Evolutionary conservation across 1,139 yeast species (phyloP).

Genomic region (Suhomyces panamericanus): DNA sequence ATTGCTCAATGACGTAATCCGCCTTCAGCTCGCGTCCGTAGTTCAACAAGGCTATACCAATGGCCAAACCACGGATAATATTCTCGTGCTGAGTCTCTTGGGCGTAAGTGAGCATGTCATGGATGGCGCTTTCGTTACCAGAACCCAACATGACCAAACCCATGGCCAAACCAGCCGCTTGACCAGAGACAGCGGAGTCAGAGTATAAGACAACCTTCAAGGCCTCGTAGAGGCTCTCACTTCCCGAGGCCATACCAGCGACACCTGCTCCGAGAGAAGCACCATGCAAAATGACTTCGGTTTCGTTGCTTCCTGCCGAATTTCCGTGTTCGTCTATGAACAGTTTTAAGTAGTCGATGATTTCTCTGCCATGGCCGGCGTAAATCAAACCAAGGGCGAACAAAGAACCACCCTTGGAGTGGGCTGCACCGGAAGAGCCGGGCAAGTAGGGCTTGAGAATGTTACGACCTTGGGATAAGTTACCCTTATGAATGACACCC

Average conservation of each 20-base stretch:
- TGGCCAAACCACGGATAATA: constrained; percentile 86
- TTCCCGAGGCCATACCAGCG: constrained; percentile 93
- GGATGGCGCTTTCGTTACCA: constrained; percentile 69
- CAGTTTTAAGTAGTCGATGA: constrained; percentile 73
- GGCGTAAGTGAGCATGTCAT: constrained; percentile 88
- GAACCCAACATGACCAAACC: constrained; percentile 96
- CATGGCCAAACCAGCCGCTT: constrained; percentile 96
- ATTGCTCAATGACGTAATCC: constrained; percentile 63
- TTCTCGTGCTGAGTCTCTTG: constrained; percentile 96
- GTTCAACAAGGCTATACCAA: constrained; percentile 84
- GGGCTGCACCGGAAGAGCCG: constrained; percentile 73
- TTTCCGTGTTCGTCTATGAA: constrained; percentile 70
- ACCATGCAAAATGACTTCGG: constrained; percentile 90
- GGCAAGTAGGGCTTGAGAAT: constrained; percentile 91
- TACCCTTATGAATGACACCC: constrained; percentile 96
- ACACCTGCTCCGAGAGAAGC: constrained; percentile 95
- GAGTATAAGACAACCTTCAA: constrained; percentile 82
- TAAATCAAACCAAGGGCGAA: constrained; percentile 91
- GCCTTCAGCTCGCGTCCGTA: constrained; percentile 87
- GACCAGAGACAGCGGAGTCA: constrained; percentile 93
- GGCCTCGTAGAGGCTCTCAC: constrained; percentile 74
- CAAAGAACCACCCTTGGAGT: constrained; percentile 94
- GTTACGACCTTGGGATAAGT: constrained; percentile 84
- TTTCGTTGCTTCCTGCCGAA: constrained; percentile 68
- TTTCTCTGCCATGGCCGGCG: constrained; percentile 95